Conservation (phyloP, 495 filamentous ascomycete genomes). For the Talaromyces adpressus region DNA sequence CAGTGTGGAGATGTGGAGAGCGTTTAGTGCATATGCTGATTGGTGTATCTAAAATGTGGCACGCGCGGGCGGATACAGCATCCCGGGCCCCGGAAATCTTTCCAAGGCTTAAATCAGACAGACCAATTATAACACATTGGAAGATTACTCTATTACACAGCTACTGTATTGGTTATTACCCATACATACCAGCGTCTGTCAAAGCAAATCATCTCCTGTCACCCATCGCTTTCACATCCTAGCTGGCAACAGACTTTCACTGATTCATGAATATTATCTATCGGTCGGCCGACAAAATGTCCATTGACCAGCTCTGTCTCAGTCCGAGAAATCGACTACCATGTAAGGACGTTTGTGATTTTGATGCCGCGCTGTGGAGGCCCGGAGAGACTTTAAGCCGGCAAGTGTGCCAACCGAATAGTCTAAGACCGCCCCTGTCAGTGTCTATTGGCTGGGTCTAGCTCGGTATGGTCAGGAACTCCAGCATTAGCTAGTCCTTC, state of each 20-base stretch:
- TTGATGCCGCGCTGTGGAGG: background rate
- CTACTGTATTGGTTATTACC: background rate
- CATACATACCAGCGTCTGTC: background rate
- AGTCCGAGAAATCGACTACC: background rate
- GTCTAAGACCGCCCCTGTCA: background rate
- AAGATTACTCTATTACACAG: background rate
- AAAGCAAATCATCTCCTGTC: background rate
- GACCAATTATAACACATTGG: background rate
- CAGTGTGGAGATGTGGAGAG: background rate
- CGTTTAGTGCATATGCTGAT: background rate
- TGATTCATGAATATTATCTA: background rate
- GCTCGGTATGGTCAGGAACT: background rate
- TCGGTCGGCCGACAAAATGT: background rate
- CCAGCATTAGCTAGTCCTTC: background rate
- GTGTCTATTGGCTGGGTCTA: background rate
- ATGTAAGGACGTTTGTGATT: background rate
- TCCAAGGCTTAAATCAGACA: background rate
- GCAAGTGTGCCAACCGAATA: background rate
- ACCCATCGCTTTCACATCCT: background rate
- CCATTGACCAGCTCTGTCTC: background rate
- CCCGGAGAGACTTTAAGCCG: background rate
- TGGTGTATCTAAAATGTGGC: background rate
- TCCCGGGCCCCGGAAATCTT: background rate
- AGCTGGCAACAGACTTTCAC: background rate
- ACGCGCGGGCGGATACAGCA: background rate